These are phyloP conservation scores for Fraxinus sp. DNA, from an alignment of 305 asterid species.

Conservation along the genomic window DNA sequence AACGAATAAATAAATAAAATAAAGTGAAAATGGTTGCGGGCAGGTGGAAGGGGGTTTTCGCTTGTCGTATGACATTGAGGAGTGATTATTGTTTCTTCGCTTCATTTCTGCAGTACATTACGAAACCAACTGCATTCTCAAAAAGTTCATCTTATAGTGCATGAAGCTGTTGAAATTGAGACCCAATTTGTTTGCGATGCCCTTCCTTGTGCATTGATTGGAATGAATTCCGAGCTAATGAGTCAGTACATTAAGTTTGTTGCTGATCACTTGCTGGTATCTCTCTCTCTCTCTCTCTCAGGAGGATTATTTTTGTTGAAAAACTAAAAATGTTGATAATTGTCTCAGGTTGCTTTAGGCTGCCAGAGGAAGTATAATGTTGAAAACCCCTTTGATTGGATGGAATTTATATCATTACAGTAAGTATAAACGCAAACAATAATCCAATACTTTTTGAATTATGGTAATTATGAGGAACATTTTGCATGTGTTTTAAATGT, in stretches of 20 bases:
- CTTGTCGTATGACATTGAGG: background rate
- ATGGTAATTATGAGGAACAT: background rate
- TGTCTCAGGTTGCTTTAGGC: conserved; percentile 57
- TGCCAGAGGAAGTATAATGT: conserved; percentile 49
- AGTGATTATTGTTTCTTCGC: background rate
- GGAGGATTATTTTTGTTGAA: background rate
- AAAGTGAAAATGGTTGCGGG: background rate
- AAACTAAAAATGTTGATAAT: background rate
- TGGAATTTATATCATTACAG: conserved; percentile 72
- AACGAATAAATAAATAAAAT: background rate
- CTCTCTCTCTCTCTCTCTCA: conserved; percentile 8
- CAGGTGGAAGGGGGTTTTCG: background rate
- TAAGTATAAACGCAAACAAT: conserved; percentile 35
- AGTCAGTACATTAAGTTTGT: conserved; percentile 66
- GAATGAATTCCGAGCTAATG: conserved; percentile 65
- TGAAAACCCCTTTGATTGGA: conserved; percentile 84
- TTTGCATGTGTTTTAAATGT: background rate
- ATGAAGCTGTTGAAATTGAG: conserved; percentile 79
- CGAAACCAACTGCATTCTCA: conserved; percentile 47
- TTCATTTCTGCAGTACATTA: conserved; percentile 43
- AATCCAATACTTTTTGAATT: background rate
- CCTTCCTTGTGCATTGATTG: conserved; percentile 76
- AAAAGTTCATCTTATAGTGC: conserved; percentile 60
- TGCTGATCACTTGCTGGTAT: conserved; percentile 67
- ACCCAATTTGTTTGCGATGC: conserved; percentile 69